Evolutionary conservation across 768 basidiomycete species (phyloP), one percentile per base, ranked within the genome.

Genomic region (Leccinum disarticulatum): DNA sequence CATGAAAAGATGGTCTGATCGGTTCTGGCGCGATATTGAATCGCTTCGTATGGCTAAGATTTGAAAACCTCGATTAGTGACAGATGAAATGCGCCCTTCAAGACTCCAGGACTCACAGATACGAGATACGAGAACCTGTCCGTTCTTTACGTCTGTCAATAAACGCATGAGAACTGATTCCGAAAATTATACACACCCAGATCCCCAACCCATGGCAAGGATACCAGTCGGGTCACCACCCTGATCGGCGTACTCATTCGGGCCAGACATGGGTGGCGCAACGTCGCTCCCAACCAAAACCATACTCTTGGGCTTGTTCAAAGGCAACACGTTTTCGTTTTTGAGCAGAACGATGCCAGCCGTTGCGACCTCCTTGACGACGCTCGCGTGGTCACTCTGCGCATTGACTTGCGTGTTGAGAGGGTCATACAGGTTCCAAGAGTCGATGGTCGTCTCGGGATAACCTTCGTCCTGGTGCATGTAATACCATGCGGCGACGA

Each of bases 131-230:
- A 85, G 77, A 91, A 87, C 64, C 85, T 83, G 13, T 84, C 80
- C 0, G 93, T 91, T 6, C 83, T 82, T 46, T 43, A 30, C 52
- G 31, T 7, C 7, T 19, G 48, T 61, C 28, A 67, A 55, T 55
- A 27, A 46, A 9, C n/a, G 9, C 35, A 46, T 6, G 9, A 9
- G 1, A 22, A 46, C 15, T 5, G 7, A 17, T 41, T 10, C 9
- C 0, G 54, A 6, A 15, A n/a, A 14, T 1, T 8, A 57, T 14
- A 65, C 75, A 41, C 49, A 79, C 74, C 92, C 93, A 53, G 87
- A 90, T 38, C 93, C 95, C 95, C 95, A 97, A 14, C 93, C 93
- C 87, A 94, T 88, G 8, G 92, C 93, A 22, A 97, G 79, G 17
- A 89, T 80, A 10, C 93, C 93, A 52, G 81, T 83, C 31, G 76